phyloP scores from a whole-genome alignment of 140 eudicot species.

The Flaveria floridana region DNA sequence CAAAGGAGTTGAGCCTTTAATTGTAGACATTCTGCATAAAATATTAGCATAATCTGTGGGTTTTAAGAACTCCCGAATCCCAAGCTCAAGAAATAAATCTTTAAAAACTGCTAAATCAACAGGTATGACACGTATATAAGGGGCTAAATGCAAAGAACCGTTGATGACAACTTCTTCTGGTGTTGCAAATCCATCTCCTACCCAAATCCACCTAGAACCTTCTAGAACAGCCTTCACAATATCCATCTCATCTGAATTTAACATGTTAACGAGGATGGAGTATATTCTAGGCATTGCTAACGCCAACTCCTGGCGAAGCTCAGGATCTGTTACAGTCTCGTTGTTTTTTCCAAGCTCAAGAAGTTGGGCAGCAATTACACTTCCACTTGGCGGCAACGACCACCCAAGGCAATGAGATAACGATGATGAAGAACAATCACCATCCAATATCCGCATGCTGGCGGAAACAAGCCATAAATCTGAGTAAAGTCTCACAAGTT shows the following conservation, averaged over 20 bases:
- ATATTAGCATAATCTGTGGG: conserved; percentile 78
- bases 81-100: conserved; percentile 81
- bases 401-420: conserved; percentile 85
- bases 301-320: conserved; percentile 82
- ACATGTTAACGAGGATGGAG: conserved; percentile 59
- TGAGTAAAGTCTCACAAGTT: conserved; percentile 68
- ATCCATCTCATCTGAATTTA: conserved; percentile 86
- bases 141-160: conserved; percentile 96
- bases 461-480: conserved; percentile 98
- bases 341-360: conserved; percentile 97
- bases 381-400: conserved; percentile 93
- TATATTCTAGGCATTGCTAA: conserved; percentile 93
- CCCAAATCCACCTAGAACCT: conserved; percentile 99
- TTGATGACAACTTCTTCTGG: conserved; percentile 92
- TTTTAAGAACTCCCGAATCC: conserved; percentile 69
- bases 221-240: conserved; percentile 94
- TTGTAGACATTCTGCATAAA: conserved; percentile 70
- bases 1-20: conserved; percentile 65
- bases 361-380: conserved; percentile 94
- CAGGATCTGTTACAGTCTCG: conserved; percentile 74
- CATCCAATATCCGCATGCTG: conserved; percentile 96
- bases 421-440: conserved; percentile 84
- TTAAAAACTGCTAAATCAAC: conserved; percentile 90
- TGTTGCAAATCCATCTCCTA: conserved; percentile 97
- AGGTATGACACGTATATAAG: conserved; percentile 97